Percentiles rank a stretch among this genome's conserved stretches.
Evolutionary conservation across 805 yeast species (phyloP).

Genomic region (Wickerhamomyces ciferrii): DNA sequence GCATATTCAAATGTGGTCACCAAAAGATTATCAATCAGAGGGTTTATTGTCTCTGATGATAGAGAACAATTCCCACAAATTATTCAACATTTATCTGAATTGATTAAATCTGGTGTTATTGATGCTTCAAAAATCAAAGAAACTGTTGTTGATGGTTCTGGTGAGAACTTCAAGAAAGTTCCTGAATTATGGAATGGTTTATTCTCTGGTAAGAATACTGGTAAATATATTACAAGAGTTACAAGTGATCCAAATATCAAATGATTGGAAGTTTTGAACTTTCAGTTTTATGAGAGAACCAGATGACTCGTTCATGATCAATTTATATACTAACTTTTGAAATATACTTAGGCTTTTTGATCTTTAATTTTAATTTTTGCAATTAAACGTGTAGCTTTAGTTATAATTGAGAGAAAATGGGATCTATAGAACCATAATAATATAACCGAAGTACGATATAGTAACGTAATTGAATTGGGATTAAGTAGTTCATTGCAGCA

Average conservation of each 20-base stretch:
- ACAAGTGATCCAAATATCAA: conserved; percentile 7
- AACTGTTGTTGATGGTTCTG: conserved; percentile 34
- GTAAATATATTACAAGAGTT: conserved; percentile 46
- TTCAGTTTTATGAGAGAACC: too few relatives aligned
- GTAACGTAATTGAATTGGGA: too few relatives aligned
- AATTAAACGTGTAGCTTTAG: too few relatives aligned
- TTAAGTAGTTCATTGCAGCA: too few relatives aligned
- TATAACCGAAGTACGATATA: too few relatives aligned
- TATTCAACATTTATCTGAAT: conserved; percentile 26
- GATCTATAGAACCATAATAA: too few relatives aligned
- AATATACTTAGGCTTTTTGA: too few relatives aligned
- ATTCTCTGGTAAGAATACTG: conserved; percentile 40
- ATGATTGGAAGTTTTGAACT: too few relatives aligned
- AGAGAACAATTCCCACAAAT: conserved; percentile 32
- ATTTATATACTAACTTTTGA: too few relatives aligned
- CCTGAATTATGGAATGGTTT: conserved; percentile 44
- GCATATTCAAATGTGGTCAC: conserved; percentile 39
- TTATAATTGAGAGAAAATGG: too few relatives aligned
- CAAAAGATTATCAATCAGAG: conserved; percentile 46
- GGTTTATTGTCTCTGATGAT: conserved; percentile 48
- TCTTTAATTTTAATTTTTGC: too few relatives aligned
- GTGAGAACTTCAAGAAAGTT: conserved; percentile 35
- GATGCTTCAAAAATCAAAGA: conserved; percentile 28
- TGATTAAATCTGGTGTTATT: conserved; percentile 37
- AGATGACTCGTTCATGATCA: too few relatives aligned